phyloP scores from a whole-genome alignment of 805 yeast species.

The Schwanniomyces sp. region DNA sequence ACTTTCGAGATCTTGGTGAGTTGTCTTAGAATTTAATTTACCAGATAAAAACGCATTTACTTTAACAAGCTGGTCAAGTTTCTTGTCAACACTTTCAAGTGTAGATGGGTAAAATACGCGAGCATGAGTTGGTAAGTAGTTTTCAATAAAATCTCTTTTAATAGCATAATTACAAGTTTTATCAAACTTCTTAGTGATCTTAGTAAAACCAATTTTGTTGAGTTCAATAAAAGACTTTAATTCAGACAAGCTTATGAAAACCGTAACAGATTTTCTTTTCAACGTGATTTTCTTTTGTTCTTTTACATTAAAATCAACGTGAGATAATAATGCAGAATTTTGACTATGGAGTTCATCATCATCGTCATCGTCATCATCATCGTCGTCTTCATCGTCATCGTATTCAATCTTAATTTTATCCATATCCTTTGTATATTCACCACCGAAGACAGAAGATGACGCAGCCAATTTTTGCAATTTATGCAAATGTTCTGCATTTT shows the following conservation, averaged over 20 bases:
- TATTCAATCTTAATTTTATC: slow-evolving; percentile 35
- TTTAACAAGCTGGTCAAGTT: slow-evolving; percentile 52
- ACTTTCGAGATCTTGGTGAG: slow-evolving; percentile 44
- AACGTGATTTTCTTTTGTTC: slow-evolving; percentile 59
- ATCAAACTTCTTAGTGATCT: slow-evolving; percentile 90
- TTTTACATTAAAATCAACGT: slow-evolving; percentile 49
- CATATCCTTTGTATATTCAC: slow-evolving; percentile 19
- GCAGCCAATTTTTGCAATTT: slow-evolving; percentile 13
- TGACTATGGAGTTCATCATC: slow-evolving; percentile 23
- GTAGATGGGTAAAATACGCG: slow-evolving; percentile 52
- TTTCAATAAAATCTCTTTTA: slow-evolving; percentile 55
- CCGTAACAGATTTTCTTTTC: slow-evolving; percentile 62
- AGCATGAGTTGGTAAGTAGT: slow-evolving; percentile 45
- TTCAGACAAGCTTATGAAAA: slow-evolving; percentile 77
- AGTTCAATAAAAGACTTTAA: slow-evolving; percentile 79
- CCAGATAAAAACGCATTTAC: slow-evolving; percentile 51
- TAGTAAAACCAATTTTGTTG: slow-evolving; percentile 85
- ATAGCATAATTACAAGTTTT: slow-evolving; percentile 68
- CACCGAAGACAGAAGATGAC: slow-evolving; percentile 23
- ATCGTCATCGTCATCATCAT: slow-evolving; percentile 25
- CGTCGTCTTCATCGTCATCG: slow-evolving; percentile 23
- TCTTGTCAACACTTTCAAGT: slow-evolving; percentile 40
- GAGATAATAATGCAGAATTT: slow-evolving; percentile 51
- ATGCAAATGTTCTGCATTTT: slow-evolving; percentile 19
- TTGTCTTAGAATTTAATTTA: slow-evolving; percentile 42